These are phyloP conservation scores for Scheffersomyces quercinus DNA, from an alignment of 1,139 yeast species.

Conservation along the genomic window DNA sequence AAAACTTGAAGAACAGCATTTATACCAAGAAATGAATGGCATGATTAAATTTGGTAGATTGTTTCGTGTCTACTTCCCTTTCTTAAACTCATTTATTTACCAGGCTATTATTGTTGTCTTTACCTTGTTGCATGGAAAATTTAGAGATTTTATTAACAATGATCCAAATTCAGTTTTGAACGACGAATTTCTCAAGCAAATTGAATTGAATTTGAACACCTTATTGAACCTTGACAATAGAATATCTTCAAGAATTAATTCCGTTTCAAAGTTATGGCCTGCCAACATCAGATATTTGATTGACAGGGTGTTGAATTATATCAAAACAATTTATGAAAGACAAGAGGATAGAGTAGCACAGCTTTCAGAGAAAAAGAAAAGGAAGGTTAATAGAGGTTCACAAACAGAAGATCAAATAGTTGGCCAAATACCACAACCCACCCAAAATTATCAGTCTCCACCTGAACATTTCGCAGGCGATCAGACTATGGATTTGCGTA, in stretches of 20 bases:
- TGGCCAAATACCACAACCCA: too few relatives aligned
- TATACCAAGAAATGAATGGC: slow-evolving; percentile 6
- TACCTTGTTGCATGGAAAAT: slow-evolving; percentile 47
- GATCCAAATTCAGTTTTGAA: slow-evolving; percentile 13
- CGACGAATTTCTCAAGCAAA: slow-evolving; percentile 22
- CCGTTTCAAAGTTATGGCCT: slow-evolving; percentile 36
- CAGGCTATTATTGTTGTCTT: slow-evolving; percentile 55
- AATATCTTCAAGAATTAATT: slow-evolving; percentile 18
- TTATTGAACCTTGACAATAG: slow-evolving; percentile 28
- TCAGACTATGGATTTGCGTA: not conserved
- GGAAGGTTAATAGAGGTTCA: not conserved
- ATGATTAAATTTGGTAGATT: slow-evolving; percentile 32
- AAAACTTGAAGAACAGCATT: not conserved
- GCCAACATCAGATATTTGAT: slow-evolving; percentile 35
- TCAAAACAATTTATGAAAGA: slow-evolving; percentile 27
- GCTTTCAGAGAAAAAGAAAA: slow-evolving; percentile 1
- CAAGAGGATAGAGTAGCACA: slow-evolving; percentile 10
- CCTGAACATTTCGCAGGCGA: too few relatives aligned
- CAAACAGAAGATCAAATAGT: too few relatives aligned
- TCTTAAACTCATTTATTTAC: slow-evolving; percentile 49
- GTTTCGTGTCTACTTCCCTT: slow-evolving; percentile 43
- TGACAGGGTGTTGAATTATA: slow-evolving; percentile 32
- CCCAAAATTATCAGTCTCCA: too few relatives aligned
- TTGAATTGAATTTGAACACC: slow-evolving; percentile 25
- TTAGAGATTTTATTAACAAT: slow-evolving; percentile 32